Percentiles rank a stretch among this genome's conserved stretches.
These are phyloP conservation scores for Podospora fimiseda DNA, from an alignment of 495 filamentous ascomycete species.

Conservation along the genomic window DNA sequence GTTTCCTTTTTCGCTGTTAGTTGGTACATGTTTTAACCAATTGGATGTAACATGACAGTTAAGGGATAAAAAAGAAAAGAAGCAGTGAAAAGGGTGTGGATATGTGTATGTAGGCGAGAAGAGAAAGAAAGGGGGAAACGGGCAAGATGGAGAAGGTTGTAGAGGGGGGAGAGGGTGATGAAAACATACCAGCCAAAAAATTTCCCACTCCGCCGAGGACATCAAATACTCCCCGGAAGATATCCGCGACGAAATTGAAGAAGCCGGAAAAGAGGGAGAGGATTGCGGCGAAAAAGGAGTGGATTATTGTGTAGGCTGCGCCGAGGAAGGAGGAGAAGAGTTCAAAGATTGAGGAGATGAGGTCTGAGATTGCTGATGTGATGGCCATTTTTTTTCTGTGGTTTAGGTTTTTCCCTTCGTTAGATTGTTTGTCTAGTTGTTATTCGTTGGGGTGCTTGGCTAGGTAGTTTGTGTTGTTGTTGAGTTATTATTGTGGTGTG, in stretches of 20 bases:
- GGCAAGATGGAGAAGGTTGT: neutral
- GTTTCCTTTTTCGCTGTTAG: neutral
- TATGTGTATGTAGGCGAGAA: too few relatives aligned
- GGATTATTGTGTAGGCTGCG: slow-evolving; percentile 23
- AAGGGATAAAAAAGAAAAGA: too few relatives aligned
- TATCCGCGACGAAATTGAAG: slow-evolving; percentile 20
- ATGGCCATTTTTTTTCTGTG: slow-evolving; percentile 24
- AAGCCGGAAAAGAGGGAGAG: slow-evolving; percentile 22
- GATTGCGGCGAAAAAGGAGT: slow-evolving; percentile 23
- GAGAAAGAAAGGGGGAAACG: too few relatives aligned
- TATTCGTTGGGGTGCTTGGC: neutral
- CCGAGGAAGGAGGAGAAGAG: slow-evolving; percentile 25
- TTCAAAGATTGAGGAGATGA: slow-evolving; percentile 29
- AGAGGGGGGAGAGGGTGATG: neutral
- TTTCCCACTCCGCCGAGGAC: slow-evolving; percentile 26
- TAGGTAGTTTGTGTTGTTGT: too few relatives aligned
- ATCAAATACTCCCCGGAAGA: slow-evolving; percentile 27
- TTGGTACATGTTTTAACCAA: too few relatives aligned
- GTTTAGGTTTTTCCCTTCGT: neutral
- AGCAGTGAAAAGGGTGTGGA: too few relatives aligned
- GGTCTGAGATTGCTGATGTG: slow-evolving; percentile 25
- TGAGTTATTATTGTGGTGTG: too few relatives aligned
- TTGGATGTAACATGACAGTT: too few relatives aligned
- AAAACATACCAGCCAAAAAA: slow-evolving; percentile 27
- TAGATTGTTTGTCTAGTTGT: neutral